These are phyloP conservation scores for Herpetospermum pedunculosum DNA, from an alignment of 306 rosid genomes.

Conservation along the genomic window DNA sequence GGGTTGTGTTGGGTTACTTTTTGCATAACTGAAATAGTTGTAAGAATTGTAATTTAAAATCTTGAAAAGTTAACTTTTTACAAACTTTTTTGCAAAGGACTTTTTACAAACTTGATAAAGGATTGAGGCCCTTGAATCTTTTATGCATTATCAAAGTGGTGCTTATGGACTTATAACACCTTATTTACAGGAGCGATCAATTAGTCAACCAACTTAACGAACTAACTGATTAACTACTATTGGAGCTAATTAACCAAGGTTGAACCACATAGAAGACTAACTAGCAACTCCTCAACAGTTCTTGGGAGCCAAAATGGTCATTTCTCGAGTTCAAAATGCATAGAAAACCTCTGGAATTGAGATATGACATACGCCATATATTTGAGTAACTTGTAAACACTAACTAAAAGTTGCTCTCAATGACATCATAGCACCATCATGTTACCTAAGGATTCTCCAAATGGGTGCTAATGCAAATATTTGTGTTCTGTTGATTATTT, in stretches of 20 bases:
- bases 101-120: too few species aligned
- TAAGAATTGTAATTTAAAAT: too few species aligned
- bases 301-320: not conserved
- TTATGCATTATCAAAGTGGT: too few species aligned
- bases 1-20: not conserved
- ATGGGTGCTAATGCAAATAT: not conserved
- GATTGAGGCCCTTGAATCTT: too few species aligned
- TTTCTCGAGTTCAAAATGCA: not conserved
- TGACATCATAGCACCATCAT: not conserved
- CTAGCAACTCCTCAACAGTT: not conserved
- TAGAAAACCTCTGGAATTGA: not conserved
- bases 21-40: not conserved
- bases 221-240: not conserved
- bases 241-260: not conserved
- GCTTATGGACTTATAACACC: too few species aligned
- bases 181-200: too few species aligned
- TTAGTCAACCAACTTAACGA: too few species aligned
- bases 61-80: not conserved
- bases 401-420: not conserved
- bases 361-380: not conserved
- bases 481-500: not conserved
- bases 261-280: not conserved
- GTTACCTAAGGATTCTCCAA: not conserved
- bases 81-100: too few species aligned
- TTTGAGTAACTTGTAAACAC: not conserved